Percentiles rank a stretch among this genome's conserved stretches.
Conservation (phyloP, 73 alveolate species). For the Tetrahymena malaccensis region DNA sequence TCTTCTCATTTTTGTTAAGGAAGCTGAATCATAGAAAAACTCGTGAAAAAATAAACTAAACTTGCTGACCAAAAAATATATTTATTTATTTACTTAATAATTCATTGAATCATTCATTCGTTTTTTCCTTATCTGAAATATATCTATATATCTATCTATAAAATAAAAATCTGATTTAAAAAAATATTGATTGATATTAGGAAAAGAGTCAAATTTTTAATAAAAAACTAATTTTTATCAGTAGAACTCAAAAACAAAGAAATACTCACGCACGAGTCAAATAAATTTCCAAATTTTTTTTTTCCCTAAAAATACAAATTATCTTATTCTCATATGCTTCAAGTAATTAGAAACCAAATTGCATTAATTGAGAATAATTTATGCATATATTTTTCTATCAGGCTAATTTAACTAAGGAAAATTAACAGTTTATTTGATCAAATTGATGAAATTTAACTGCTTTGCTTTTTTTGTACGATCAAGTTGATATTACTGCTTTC, state of each 20-base stretch:
- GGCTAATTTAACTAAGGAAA: too few species aligned
- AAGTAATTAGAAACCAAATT: neutral
- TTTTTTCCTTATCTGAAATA: neutral
- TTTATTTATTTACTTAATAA: neutral
- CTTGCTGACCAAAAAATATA: neutral
- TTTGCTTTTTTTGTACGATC: too few species aligned
- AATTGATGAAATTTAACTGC: neutral
- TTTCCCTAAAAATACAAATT: neutral
- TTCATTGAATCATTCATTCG: too few species aligned
- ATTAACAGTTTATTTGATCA: neutral
- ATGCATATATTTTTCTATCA: too few species aligned
- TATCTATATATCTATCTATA: too few species aligned
- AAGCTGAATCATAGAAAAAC: too few species aligned
- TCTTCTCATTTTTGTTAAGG: neutral
- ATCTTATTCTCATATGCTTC: too few species aligned
- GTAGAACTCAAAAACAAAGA: neutral
- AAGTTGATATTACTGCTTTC: neutral
- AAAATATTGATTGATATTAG: neutral
- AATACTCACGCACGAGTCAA: neutral
- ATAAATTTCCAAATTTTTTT: too few species aligned
- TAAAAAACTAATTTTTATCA: neutral
- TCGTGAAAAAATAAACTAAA: too few species aligned
- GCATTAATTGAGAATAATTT: too few species aligned
- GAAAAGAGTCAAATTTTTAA: neutral
- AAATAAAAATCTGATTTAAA: neutral